Evolutionary conservation across 495 filamentous ascomycete species (phyloP).

Genomic region (Tuber aestivum): DNA sequence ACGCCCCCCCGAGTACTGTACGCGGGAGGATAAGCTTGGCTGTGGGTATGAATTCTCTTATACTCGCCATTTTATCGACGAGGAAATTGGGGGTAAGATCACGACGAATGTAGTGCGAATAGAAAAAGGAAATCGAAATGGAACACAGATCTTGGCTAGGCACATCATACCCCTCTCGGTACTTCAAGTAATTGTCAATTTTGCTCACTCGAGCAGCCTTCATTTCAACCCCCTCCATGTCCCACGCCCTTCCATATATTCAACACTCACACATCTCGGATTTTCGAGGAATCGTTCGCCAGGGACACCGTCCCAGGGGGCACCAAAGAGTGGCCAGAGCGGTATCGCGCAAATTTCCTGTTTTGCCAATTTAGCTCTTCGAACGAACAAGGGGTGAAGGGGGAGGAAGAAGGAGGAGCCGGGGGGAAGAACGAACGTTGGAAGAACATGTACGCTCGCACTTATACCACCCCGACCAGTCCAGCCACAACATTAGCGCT

Average conservation of each 20-base stretch:
- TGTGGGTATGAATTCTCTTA: neutral
- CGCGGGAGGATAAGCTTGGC: neutral
- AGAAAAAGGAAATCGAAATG: neutral
- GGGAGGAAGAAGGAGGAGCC: neutral
- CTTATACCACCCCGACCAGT: constrained; percentile 23
- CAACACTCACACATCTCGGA: constrained; percentile 14
- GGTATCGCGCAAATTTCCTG: constrained; percentile 21
- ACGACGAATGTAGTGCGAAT: neutral
- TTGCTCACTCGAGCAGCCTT: neutral
- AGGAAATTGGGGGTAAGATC: neutral
- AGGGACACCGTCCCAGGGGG: constrained; percentile 2
- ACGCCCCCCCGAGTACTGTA: too few species aligned
- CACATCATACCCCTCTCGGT: neutral
- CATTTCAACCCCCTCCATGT: constrained; percentile 5
- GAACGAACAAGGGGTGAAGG: neutral
- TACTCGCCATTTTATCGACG: neutral
- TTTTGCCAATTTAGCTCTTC: neutral
- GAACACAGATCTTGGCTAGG: neutral
- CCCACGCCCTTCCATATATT: constrained; percentile 10
- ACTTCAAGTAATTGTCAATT: neutral
- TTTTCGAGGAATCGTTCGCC: constrained; percentile 6
- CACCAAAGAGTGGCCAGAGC: constrained; percentile 17
- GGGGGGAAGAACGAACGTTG: constrained; percentile 1
- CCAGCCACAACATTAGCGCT: constrained; percentile 17
- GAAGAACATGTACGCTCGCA: constrained; percentile 17